These are phyloP conservation scores for Viola pubescens DNA, from an alignment of 441 rosid genomes.

Conservation along the genomic window DNA sequence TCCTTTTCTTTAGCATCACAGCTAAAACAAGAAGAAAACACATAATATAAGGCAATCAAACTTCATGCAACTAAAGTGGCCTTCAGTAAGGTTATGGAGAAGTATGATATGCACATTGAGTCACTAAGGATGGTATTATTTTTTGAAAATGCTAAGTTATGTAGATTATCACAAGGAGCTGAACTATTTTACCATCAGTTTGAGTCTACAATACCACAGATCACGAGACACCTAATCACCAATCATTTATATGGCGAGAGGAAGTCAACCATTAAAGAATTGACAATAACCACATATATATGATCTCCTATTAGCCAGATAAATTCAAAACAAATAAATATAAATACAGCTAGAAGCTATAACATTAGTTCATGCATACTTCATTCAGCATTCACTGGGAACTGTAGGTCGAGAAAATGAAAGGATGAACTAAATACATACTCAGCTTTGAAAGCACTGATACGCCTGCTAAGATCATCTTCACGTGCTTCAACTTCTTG, in stretches of 20 bases:
- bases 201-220: too few relatives aligned
- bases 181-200: too few relatives aligned
- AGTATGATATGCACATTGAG: not conserved
- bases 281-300: not conserved
- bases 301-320: not conserved
- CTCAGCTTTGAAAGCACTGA: slow-evolving; percentile 60
- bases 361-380: not conserved
- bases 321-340: too few relatives aligned
- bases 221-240: too few relatives aligned
- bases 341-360: not conserved
- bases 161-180: too few relatives aligned
- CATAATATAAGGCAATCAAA: not conserved
- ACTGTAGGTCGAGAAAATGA: not conserved
- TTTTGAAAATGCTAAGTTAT: too few relatives aligned
- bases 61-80: too few relatives aligned
- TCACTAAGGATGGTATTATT: too few relatives aligned
- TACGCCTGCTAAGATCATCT: slow-evolving; percentile 59
- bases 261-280: too few relatives aligned
- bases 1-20: slow-evolving; percentile 79
- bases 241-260: too few relatives aligned
- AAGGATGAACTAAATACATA: slow-evolving; percentile 30
- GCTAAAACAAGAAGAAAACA: slow-evolving; percentile 31
- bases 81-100: not conserved
- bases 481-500: slow-evolving; percentile 77
- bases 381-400: not conserved